Base-by-base conservation (phyloP, 2,329 filamentous ascomycete species). In the Alternaria brassicae region DNA sequence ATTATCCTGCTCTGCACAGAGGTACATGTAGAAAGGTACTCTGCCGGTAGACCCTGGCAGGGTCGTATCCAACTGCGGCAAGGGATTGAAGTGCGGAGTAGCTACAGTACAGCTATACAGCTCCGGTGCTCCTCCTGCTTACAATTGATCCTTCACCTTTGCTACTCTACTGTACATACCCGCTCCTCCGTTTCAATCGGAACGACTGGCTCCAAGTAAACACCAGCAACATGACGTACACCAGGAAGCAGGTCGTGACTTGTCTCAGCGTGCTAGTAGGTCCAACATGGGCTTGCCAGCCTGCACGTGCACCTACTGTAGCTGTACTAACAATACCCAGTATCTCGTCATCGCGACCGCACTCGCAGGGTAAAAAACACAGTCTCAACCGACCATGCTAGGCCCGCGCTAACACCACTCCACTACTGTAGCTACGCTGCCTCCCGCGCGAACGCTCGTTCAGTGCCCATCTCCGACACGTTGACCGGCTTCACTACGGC, bases 381-480 rank as follows among this genome's bases (percentile, higher is more conserved):
- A 28, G 19, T 39, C 17, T 13, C 44, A 44, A 19, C 17, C 9
- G 52, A 27, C 36, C 8, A 32, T 27, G 19, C 37, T 36, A 39
- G 42, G 36, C 34, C n/a, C 8, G 9, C 50, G 40, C 63, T 70
- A 50, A 67, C 62, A 21, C 15, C 8, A n/a, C 32, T 36, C 32
- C 32, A 36, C 32, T 17, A 39, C 27, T 25, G 9, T 47, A 76
- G 74, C 32, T 78, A 73, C 56, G 74, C 70, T 52, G 54, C 69
- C 10, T 76, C 70, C 34, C 68, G 69, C 39, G 60, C 70, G 25
- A 73, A 67, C 63, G 57, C 61, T 41, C 74, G 78, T 70, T 78
- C 78, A 6, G 72, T 82, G 2, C 81, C 81, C 21, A 79, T 83
- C 42, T 74, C 80, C 10, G 71, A 77, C 59, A 65, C 74, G 30